phyloP scores from a whole-genome alignment of 495 filamentous ascomycete species.

The Tuber aestivum region DNA sequence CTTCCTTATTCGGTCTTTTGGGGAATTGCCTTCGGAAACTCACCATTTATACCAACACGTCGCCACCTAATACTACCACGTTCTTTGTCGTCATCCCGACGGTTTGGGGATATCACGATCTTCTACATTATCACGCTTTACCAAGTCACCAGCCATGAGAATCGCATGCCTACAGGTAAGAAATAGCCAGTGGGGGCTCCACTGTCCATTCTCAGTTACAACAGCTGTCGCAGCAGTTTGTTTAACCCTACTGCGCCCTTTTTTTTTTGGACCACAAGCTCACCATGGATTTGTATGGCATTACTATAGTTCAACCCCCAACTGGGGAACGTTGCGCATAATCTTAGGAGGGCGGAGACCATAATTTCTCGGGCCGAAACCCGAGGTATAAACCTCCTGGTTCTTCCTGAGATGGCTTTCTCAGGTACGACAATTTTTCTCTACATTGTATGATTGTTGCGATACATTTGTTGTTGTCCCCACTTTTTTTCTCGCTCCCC shows the following conservation, averaged over 20 bases:
- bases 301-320: conserved; percentile 42
- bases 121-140: conserved; percentile 16
- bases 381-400: conserved; percentile 59
- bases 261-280: conserved; percentile 9
- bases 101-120: conserved; percentile 11
- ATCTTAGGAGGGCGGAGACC: conserved; percentile 66
- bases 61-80: conserved; percentile 7
- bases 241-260: neutral
- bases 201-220: conserved; percentile 11
- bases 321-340: conserved; percentile 69
- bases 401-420: conserved; percentile 85
- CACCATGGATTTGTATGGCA: conserved; percentile 11
- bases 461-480: conserved; percentile 14
- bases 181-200: conserved; percentile 10
- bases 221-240: conserved; percentile 2
- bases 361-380: conserved; percentile 56
- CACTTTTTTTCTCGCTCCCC: neutral
- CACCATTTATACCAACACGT: conserved; percentile 12
- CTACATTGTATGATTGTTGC: conserved; percentile 12
- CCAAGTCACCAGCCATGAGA: conserved; percentile 37
- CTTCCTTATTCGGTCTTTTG: conserved; percentile 10
- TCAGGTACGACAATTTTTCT: conserved; percentile 55
- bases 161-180: conserved; percentile 44
- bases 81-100: conserved; percentile 3
- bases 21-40: neutral